A percentile compares a stretch with the other conserved stretches of the same genome.
phyloP scores from a whole-genome alignment of 495 filamentous ascomycete species.

The Tuber borchii region DNA sequence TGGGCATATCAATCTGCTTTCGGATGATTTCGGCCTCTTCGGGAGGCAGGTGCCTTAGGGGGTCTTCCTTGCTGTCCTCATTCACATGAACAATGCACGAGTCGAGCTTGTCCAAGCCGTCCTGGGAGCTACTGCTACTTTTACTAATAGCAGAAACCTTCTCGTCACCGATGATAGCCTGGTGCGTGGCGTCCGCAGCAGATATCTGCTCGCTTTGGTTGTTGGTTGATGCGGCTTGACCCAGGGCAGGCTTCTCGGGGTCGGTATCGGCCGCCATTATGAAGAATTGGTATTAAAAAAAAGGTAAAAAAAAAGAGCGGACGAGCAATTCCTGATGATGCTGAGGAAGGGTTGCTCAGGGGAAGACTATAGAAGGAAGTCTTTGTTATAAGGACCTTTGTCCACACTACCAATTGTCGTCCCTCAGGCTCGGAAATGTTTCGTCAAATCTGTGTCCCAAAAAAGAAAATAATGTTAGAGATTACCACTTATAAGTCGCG shows the following conservation, averaged over 20 bases:
- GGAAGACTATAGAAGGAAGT: not conserved
- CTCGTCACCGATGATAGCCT: conserved; percentile 13
- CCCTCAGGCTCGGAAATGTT: not conserved
- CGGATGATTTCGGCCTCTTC: conserved; percentile 62
- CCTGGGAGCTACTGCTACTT: not conserved
- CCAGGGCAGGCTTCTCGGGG: not conserved
- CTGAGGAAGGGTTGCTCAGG: not conserved
- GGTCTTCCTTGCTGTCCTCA: conserved; percentile 45
- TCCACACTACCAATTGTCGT: not conserved
- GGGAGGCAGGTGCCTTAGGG: conserved; percentile 53
- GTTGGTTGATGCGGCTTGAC: not conserved
- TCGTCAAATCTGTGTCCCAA: not conserved
- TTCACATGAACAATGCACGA: conserved; percentile 47
- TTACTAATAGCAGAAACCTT: conserved; percentile 14
- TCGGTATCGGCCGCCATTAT: not conserved
- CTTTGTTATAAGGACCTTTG: not conserved
- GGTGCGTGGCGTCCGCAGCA: too few species aligned
- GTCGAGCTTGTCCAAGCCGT: conserved; percentile 49
- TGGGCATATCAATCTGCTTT: conserved; percentile 63
- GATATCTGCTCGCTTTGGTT: not conserved
- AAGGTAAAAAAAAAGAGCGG: not conserved
- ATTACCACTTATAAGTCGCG: not conserved
- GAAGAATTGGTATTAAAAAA: not conserved
- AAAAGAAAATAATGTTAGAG: not conserved
- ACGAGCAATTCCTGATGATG: not conserved